A percentile compares a stretch with the other conserved stretches of the same genome.
phyloP scores from a whole-genome alignment of 345 rosid genomes.

The Eucalyptus melliodora region DNA sequence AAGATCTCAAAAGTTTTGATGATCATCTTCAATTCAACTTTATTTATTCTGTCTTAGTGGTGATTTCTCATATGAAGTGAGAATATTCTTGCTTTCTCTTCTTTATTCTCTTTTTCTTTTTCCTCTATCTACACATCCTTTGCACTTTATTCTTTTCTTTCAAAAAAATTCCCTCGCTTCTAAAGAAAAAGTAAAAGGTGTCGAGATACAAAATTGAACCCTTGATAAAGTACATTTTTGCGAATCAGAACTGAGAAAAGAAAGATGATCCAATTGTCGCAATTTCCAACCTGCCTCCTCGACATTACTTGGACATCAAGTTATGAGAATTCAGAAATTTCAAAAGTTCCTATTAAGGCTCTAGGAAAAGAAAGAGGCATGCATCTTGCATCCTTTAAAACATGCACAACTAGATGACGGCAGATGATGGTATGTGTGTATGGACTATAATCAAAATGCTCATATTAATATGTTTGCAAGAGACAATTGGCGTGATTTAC shows the following conservation, averaged over 20 bases:
- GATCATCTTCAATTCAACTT: neutral
- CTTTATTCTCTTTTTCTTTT: neutral
- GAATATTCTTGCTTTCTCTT: neutral
- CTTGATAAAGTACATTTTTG: neutral
- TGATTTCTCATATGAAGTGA: neutral
- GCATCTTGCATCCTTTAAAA: neutral
- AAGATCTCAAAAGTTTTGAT: neutral
- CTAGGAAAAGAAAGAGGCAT: neutral
- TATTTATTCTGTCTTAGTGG: neutral
- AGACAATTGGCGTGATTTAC: too few relatives aligned
- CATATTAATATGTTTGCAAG: too few relatives aligned
- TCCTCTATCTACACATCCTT: neutral
- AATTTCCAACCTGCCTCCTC: neutral
- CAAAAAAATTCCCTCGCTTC: neutral
- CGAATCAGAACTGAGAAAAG: neutral
- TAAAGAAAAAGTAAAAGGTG: neutral
- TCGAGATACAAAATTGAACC: neutral
- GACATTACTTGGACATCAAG: neutral
- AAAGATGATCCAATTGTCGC: neutral
- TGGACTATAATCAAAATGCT: too few relatives aligned
- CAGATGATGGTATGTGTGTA: too few relatives aligned
- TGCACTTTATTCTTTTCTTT: neutral
- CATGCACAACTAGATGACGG: too few relatives aligned
- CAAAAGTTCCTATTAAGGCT: neutral
- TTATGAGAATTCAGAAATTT: neutral